Base-by-base conservation (phyloP, 208 protist species). In the Herpetomonas tarakana region DNA sequence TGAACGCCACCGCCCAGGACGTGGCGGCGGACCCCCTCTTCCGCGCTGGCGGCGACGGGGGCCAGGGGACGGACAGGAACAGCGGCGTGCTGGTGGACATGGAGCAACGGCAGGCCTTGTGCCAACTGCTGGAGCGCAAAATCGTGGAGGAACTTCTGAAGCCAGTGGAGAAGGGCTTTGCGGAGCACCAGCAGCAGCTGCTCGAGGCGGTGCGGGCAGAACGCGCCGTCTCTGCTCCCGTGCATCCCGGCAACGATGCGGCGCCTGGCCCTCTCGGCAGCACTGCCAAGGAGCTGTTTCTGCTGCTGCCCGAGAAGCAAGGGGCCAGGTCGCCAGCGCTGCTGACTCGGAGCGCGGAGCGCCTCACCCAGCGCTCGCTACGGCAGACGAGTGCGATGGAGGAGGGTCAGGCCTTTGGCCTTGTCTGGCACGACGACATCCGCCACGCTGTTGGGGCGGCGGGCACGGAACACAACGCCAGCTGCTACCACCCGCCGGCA, bases 121-220 rank as follows among this genome's bases (percentile, higher is more conserved):
- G 80, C 77, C 22, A n/a, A 26, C 58, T 77, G 26, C 52, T 92
- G 26, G 52, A 57, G 1, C n/a, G 25, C 21, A 76, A 74, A 62
- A 85, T 76, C 73, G 50, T n/a, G 29, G 44, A 19, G 16, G 85
- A 92, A 60, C 62, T 82, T 12, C n/a, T 88, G 6, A 38, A 55
- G 3, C 74, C 81, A 4, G 18, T 60, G 24, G 60, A 75, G 38
- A 19, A 26, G 18, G 31, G 31, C 19, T 86, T 92, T 47, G 30
- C 68, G 18, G 2, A 60, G 29, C 46, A 58, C 28, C 84, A 87
- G 45, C 9, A 27, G 25, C 38, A 67, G 52, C 68, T 83, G 44
- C 63, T 87, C 24, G 44, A 53, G 2, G 55, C 71, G n/a, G 77
- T 87, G 56, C 74, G 67, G 1, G 49, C 44, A 21, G 47, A 39